Percentiles rank a stretch among this genome's conserved stretches.
These are phyloP conservation scores for Termitomyces sp. DNA, from an alignment of 768 basidiomycete species.

Conservation along the genomic window DNA sequence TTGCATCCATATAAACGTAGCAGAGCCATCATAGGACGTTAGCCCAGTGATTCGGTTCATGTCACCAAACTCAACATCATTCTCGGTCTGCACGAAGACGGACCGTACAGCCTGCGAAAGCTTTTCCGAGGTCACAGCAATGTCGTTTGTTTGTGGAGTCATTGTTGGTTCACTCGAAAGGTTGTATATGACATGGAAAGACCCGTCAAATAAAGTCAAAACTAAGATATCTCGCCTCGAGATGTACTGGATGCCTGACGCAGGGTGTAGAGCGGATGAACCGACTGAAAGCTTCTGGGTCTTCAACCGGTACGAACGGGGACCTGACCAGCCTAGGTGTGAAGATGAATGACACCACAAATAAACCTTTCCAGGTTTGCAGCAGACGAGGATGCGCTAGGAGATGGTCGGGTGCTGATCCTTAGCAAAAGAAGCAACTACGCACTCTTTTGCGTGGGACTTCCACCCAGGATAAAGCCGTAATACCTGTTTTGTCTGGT, in stretches of 20 bases:
- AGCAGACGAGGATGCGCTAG: conserved; percentile 53
- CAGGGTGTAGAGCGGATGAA: conserved; percentile 53
- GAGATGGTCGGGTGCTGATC: neutral
- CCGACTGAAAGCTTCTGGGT: conserved; percentile 46
- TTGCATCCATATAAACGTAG: conserved; percentile 62
- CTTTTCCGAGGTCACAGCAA: conserved; percentile 27
- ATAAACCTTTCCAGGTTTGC: conserved; percentile 54
- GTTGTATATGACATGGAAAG: conserved; percentile 54
- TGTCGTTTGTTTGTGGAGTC: conserved; percentile 18
- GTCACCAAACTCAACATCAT: conserved; percentile 35
- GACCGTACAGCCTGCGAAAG: conserved; percentile 47
- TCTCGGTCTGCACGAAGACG: conserved; percentile 44
- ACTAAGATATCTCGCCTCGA: conserved; percentile 44
- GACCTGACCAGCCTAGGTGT: conserved; percentile 40
- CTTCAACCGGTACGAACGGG: conserved; percentile 34
- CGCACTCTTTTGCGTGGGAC: conserved; percentile 32
- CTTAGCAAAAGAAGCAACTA: neutral
- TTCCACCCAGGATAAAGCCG: conserved; percentile 54
- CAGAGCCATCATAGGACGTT: conserved; percentile 49
- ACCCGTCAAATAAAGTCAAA: conserved; percentile 63
- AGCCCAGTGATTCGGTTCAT: conserved; percentile 58
- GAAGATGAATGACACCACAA: conserved; percentile 42
- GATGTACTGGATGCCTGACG: conserved; percentile 57
- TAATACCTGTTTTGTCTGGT: conserved; percentile 39
- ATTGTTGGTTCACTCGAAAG: conserved; percentile 44